Conservation (phyloP, 768 basidiomycete genomes). For the Jaapia argillacea region DNA sequence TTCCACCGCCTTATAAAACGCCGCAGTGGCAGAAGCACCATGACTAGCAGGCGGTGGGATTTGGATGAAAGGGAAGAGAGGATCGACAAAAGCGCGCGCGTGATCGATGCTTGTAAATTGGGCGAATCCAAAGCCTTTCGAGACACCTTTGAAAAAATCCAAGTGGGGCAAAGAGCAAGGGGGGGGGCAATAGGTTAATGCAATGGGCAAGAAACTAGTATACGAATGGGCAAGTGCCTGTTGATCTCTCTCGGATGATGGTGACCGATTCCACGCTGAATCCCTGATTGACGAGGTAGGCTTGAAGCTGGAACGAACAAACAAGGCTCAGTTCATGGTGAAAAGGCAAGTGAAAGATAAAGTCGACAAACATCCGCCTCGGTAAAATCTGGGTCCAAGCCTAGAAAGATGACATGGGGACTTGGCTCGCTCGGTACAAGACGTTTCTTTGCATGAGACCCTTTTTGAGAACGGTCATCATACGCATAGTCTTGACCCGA, state of each 20-base stretch:
- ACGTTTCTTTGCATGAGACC: slow-evolving; percentile 58
- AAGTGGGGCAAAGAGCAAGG: slow-evolving; percentile 57
- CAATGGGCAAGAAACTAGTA: slow-evolving; percentile 42
- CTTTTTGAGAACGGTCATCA: slow-evolving; percentile 33
- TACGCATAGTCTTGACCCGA: slow-evolving; percentile 31
- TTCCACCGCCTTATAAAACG: slow-evolving; percentile 69
- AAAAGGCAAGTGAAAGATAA: slow-evolving; percentile 18
- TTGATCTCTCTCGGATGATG: slow-evolving; percentile 92
- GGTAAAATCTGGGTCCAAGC: slow-evolving; percentile 84
- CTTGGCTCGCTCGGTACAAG: slow-evolving; percentile 78
- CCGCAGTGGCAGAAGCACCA: slow-evolving; percentile 64
- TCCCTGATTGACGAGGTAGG: slow-evolving; percentile 60
- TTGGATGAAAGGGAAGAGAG: slow-evolving; percentile 83
- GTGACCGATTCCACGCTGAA: slow-evolving; percentile 82
- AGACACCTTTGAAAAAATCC: slow-evolving; percentile 75
- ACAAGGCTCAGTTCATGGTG: slow-evolving; percentile 14
- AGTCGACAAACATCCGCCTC: slow-evolving; percentile 80
- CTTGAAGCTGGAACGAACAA: slow-evolving; percentile 54
- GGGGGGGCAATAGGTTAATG: slow-evolving; percentile 63
- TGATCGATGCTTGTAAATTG: slow-evolving; percentile 82
- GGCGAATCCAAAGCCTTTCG: slow-evolving; percentile 96
- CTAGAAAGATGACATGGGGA: slow-evolving; percentile 92
- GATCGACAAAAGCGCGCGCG: slow-evolving; percentile 85
- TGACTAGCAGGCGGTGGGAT: slow-evolving; percentile 89
- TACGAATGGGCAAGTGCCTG: slow-evolving; percentile 89